Evolutionary conservation across 2,329 filamentous ascomycete species (phyloP).

Genomic region (Pseudocercospora cruenta): DNA sequence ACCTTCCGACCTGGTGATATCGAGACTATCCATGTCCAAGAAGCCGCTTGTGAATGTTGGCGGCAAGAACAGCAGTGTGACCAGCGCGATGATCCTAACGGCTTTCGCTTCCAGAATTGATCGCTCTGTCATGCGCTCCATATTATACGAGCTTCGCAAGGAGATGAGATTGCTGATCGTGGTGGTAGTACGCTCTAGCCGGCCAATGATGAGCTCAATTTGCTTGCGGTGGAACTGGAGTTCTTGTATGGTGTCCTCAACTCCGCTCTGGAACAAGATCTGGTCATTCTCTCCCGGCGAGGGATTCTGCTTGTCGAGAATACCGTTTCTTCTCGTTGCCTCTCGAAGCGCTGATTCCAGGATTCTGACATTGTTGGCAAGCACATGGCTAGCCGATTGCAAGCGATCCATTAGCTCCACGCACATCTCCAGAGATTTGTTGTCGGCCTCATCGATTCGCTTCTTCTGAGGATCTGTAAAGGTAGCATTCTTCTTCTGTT

Average conservation of each 20-base stretch:
- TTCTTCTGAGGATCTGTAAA: constrained; percentile 10
- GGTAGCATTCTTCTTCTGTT: constrained; percentile 11
- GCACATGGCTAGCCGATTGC: constrained; percentile 14
- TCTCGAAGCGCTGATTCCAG: constrained; percentile 5
- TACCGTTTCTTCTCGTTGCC: neutral
- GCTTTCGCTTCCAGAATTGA: constrained; percentile 20
- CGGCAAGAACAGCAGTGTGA: constrained; percentile 15
- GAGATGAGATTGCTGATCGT: constrained; percentile 13
- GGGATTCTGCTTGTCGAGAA: neutral
- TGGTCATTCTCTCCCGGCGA: neutral
- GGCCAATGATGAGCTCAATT: constrained; percentile 10
- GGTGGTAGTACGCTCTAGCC: constrained; percentile 7
- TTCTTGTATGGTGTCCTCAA: constrained; percentile 6
- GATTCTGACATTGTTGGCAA: constrained; percentile 13
- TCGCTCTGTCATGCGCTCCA: constrained; percentile 18
- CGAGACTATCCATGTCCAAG: constrained; percentile 11
- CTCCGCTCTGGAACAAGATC: neutral
- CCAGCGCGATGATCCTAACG: constrained; percentile 17
- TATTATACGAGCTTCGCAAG: constrained; percentile 9
- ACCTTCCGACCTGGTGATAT: neutral
- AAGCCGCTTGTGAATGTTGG: constrained; percentile 17
- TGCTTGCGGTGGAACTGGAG: constrained; percentile 17
- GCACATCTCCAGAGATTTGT: constrained; percentile 8
- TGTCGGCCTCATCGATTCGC: constrained; percentile 14
- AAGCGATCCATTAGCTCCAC: constrained; percentile 15